phyloP scores from a whole-genome alignment of 2,329 filamentous ascomycete genomes.

The Seiridium cupressi region DNA sequence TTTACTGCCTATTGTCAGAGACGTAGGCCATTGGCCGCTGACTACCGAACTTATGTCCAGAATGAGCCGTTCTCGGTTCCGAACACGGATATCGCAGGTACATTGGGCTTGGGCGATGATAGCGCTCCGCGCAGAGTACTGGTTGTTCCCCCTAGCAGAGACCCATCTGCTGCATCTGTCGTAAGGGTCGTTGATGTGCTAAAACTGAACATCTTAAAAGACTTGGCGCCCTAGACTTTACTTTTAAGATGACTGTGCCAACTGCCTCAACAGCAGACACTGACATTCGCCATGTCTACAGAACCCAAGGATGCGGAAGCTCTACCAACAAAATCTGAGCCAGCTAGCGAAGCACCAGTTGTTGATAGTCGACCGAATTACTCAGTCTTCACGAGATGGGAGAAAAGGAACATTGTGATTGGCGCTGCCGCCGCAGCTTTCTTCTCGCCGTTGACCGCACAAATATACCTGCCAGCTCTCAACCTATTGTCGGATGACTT shows the following conservation, averaged over 20 bases:
- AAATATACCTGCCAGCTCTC: slow-evolving; percentile 46
- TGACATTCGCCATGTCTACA: neutral
- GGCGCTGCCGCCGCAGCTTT: slow-evolving; percentile 26
- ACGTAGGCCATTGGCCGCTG: too few species aligned
- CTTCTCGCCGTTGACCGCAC: slow-evolving; percentile 29
- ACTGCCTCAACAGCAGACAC: neutral
- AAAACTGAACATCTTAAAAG: neutral
- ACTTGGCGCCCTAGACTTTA: neutral
- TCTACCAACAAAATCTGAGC: neutral
- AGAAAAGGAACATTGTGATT: slow-evolving; percentile 28
- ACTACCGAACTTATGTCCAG: neutral
- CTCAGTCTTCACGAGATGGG: slow-evolving; percentile 22
- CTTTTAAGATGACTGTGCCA: neutral
- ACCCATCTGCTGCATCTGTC: too few species aligned
- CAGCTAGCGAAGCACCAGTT: slow-evolving; percentile 6
- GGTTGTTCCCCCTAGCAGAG: too few species aligned
- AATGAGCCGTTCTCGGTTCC: slow-evolving; percentile 10
- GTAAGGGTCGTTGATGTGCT: too few species aligned
- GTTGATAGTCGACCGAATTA: slow-evolving; percentile 5
- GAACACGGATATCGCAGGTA: slow-evolving; percentile 1
- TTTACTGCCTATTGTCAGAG: too few species aligned
- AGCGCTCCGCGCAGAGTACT: neutral
- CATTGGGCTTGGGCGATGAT: neutral
- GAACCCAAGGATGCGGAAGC: neutral
- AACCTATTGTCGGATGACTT: slow-evolving; percentile 37